Percentiles rank a stretch among this genome's conserved stretches.
These are phyloP conservation scores for Talaromyces sp. DNA, from an alignment of 2,329 filamentous ascomycete species.

Conservation along the genomic window DNA sequence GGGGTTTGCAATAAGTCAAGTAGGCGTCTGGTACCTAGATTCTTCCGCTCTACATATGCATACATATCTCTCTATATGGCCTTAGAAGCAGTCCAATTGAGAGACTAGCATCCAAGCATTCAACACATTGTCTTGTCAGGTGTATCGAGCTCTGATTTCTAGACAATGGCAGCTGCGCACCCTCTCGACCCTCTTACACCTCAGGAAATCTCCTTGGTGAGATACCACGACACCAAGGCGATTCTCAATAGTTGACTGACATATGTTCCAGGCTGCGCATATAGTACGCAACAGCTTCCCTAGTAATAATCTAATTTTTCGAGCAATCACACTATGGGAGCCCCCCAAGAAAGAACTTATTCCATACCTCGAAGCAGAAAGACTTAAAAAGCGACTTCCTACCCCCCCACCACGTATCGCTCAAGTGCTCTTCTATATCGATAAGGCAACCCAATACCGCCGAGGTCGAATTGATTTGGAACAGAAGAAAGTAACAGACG, in stretches of 20 bases:
- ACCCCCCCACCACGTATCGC: not conserved
- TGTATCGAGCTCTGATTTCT: not conserved
- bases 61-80: no score
- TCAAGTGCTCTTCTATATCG: not conserved
- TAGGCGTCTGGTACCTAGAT: not conserved
- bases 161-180: constrained; percentile 24
- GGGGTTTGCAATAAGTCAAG: not conserved
- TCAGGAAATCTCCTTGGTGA: constrained; percentile 30
- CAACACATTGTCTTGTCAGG: not conserved
- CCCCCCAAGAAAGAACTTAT: constrained; percentile 50
- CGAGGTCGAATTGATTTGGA: not conserved
- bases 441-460: not conserved
- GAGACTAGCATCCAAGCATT: not conserved
- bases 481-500: not conserved
- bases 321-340: constrained; percentile 51
- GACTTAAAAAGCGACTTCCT: not conserved
- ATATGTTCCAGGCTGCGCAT: not conserved
- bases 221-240: not conserved
- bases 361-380: constrained; percentile 44
- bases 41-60: not conserved
- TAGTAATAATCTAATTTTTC: constrained; percentile 40
- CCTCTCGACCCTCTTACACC: constrained; percentile 33
- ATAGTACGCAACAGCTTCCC: not conserved
- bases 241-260: not conserved
- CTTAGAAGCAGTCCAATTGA: not conserved